Base-by-base conservation (phyloP, 305 asterid genomes). In the Vinca major region DNA sequence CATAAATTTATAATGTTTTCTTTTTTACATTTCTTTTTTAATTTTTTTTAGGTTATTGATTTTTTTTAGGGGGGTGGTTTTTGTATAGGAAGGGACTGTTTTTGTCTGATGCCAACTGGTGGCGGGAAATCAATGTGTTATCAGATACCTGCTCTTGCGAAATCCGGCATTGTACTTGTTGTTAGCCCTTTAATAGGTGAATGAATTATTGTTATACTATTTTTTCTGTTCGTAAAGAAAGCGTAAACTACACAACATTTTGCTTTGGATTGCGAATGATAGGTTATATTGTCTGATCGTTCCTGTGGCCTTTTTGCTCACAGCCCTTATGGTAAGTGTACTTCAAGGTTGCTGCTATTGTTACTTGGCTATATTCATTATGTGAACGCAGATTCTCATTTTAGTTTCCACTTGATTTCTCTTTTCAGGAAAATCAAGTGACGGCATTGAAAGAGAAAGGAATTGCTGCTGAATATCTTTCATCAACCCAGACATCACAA, bases 21-120 rank as follows among this genome's bases (percentile, higher is more conserved):
- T 16, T 58, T 5, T 10, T 26, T 2, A 9, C 21, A 9, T 50
- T 12, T 36, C 9, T 11, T 67, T 40, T 9, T 26, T 26, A 26
- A 41, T 2, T 14, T 52, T 67, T 21, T 7, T 19, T 16, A 20
- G 16, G 9, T 43, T 54, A 5, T 40, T 21, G 43, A 40, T 21
- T 14, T 21, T 49, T 20, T 50, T 49, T n/a, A n/a, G n/a, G 43
- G 14, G 66, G 56, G 62, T 74, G 48, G 58, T 55, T 67, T 40
- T 45, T 40, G 58, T 82, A 73, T 73, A 92, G 98, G 98, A 65
- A 83, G 89, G 80, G 98, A 92, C 80, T 92, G 97, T 70, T 92
- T 92, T 72, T 92, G 98, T 77, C 88, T 92, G 60, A 90, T 90
- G 97, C 98, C 98, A 48, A 90, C 98, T 43, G 98, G 98, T 79